Evolutionary conservation across 352 stramenopile species (phyloP), one percentile per base, ranked within the genome.

Genomic region (Phytopythium vexans): DNA sequence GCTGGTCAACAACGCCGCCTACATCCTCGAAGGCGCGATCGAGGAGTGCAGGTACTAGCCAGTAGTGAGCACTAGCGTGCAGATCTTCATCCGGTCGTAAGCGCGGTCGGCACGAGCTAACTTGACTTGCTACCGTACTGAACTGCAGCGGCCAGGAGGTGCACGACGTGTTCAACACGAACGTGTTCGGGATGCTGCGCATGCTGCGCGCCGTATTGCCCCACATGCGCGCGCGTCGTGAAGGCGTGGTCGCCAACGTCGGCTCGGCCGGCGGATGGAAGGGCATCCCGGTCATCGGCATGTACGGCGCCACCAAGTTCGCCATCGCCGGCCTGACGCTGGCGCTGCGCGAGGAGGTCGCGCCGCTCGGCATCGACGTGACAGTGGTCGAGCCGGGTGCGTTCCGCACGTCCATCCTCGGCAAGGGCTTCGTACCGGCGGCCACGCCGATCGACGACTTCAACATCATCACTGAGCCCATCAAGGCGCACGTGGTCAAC

Each of bases 231-330:
- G 49, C 54, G 33, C 61, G 74, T 16, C 39, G 54, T 12, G 54
- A 56, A 12, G 72, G 72, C 7, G 41, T 71, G 31, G 67, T 82
- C n/a, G 72, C 66, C 10, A 74, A 72, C 49, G 60, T 82, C 2
- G 72, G 72, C 3, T 82, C 69, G 4, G 50, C 62, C 12, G 66
- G 38, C n/a, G 72, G 69, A 1, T 74, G 66, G 41, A 65, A 41
- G 33, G 56, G 56, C 0, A 60, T 68, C 10, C 65, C 65, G 0
- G 56, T 52, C 8, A 65, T 64, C 15, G 63, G 68, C 12, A 47
- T 77, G 38, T 78, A 82, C 42, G 56, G 66, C 16, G 64, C 66
- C 3, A 76, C 69, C 48, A 79, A 76, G 50, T 79, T 75, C 21
- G 66, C 69, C 21, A 64, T 79, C 11, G 68, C 59, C 1, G 68